Base-by-base conservation (phyloP, 805 yeast genomes). In the Wickerhamiella dianesei region DNA sequence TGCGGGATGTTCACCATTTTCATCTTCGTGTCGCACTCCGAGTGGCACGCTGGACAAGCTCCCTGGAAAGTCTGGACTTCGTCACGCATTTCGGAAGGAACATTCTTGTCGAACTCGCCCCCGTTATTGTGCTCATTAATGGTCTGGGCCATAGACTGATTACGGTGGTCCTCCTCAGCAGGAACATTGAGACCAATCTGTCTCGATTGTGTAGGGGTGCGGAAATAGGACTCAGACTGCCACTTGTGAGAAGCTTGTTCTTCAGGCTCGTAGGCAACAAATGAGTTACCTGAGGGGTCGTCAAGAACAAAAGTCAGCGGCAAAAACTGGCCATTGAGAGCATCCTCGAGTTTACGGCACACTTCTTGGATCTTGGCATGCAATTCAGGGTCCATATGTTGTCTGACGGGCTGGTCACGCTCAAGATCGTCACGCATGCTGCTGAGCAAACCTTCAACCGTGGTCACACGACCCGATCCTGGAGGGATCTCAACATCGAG, bases 201-300 rank as follows among this genome's bases (percentile, higher is more conserved):
- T 36, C 82, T 86, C 58, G 86, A 83, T 65, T 92, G 97, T 53
- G 85, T 94, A 40, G 85, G 86, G 1, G 92, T 76, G 65, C 98
- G 77, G 55, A 73, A 66, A 62, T 88, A 92, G 58, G 85, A 88
- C 32, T 73, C 70, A 64, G 78, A 82, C 21, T 92, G 74, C 96
- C 96, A 89, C 64, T 88, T 86, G 64, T 85, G 94, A 35, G 82
- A 70, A 3, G 94, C 73, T 62, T 86, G 95, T 50, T 84, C 88
- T 17, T 96, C 96, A 5, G 54, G 53, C 4, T 37, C 40, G 29
- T 51, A 51, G 60, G 85, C 95, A 46, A 92, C 78, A 95, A 96
- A 92, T 3, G 97, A 89, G 68, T 92, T 92, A 14, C 98, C 98
- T 1, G 96, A 76, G 22, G 98, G 96, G 64, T 92, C 98, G 63